These are phyloP conservation scores for Penicillium longicatenatum DNA, from an alignment of 495 filamentous ascomycete genomes.

Conservation along the genomic window DNA sequence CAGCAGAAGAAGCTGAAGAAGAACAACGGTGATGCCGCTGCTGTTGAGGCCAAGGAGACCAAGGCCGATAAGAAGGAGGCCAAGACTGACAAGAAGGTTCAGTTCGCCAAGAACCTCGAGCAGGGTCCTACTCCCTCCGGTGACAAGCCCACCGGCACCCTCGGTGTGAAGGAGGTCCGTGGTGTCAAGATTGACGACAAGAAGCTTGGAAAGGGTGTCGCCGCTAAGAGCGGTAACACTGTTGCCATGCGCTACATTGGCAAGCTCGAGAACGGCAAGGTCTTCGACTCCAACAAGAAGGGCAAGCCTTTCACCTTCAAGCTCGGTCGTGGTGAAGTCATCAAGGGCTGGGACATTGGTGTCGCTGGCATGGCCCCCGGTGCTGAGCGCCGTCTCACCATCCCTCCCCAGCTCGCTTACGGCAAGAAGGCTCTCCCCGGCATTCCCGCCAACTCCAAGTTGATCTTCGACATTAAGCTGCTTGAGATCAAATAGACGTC, in stretches of 20 bases:
- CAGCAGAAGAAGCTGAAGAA: conserved; percentile 99
- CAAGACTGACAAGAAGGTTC: conserved; percentile 86
- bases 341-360: conserved; percentile 98
- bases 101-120: conserved; percentile 98
- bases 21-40: conserved; percentile 83
- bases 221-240: conserved; percentile 81
- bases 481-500: conserved; percentile 62
- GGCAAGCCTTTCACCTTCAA: conserved; percentile 96
- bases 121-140: conserved; percentile 82
- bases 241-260: conserved; percentile 97
- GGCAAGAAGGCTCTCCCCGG: conserved; percentile 75
- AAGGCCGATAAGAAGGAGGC: conserved; percentile 50
- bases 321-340: conserved; percentile 90
- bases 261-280: conserved; percentile 87
- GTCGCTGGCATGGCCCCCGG: conserved; percentile 88
- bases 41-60: conserved; percentile 65
- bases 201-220: conserved; percentile 80
- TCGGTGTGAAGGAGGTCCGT: conserved; percentile 74
- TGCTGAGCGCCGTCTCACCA: conserved; percentile 87
- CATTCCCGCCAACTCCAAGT: conserved; percentile 86
- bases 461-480: conserved; percentile 92
- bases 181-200: conserved; percentile 94
- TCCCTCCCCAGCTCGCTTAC: conserved; percentile 84
- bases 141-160: conserved; percentile 56
- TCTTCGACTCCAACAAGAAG: conserved; percentile 97